Evolutionary conservation across 495 filamentous ascomycete species (phyloP), one percentile per base, ranked within the genome.

Genomic region (Amniculicola lignicola): DNA sequence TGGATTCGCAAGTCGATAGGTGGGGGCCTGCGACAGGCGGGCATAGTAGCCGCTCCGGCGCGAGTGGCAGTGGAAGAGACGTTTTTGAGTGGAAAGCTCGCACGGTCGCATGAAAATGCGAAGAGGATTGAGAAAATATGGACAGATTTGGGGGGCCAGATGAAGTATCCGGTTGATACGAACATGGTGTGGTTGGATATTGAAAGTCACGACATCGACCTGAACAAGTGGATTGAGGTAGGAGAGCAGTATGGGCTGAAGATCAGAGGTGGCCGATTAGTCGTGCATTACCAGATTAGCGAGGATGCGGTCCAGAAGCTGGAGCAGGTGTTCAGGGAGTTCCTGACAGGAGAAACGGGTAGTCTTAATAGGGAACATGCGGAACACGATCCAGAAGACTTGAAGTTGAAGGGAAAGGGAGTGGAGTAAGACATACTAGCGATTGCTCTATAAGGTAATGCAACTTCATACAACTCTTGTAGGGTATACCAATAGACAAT

Each of bases 101-200:
- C 63, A 25, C 71, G 70, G 25, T 79, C 78, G 4, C 88, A 95
- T 70, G 64, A 59, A 23, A 80, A 75, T 28, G 89, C 90, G 1
- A 83, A 81, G 70, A 70, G 72, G 36, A 72, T 95, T 21, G 85
- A 78, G 18, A 69, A 64, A 51, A 40, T 70, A 14, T 75, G 73
- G 73, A 44, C 60, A 27, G 70, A 66, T 4, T 69, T 83, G 12
- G 86, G 85, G 1, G 83, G 86, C 11, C 76, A 80, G 70, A 66
- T 82, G 23, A 41, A 66, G 33, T 70, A 82, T 25, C 82, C 82
- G 6, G 84, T 85, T 2, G 85, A 96, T 62, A 96, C 91, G 35
- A 96, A 97, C 69, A 95, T 96, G 86, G 82, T 94, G 14, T 97
- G 90, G 92, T 59, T 95, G 51, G 87, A 95, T 70, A 69, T 95